Conservation (phyloP, 495 filamentous ascomycete genomes). For the Bathelium albidoporum region DNA sequence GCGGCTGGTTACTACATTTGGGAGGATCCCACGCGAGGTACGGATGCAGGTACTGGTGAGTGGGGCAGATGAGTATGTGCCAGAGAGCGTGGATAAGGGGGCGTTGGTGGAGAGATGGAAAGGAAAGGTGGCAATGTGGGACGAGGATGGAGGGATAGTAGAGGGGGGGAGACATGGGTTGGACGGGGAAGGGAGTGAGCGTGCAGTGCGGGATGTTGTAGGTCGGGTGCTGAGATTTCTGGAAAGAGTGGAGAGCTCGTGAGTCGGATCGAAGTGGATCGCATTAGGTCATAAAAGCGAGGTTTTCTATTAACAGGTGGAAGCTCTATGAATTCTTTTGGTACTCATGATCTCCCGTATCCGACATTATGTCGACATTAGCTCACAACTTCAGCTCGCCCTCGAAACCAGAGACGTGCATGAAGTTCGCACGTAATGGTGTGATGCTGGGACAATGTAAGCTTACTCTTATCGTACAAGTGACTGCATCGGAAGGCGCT, state of each 20-base stretch:
- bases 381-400: slow-evolving; percentile 80
- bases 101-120: slow-evolving; percentile 56
- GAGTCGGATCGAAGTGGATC: background rate
- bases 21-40: slow-evolving; percentile 42
- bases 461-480: background rate
- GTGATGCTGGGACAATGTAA: slow-evolving; percentile 57
- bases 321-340: background rate
- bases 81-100: slow-evolving; percentile 50
- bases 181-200: slow-evolving; percentile 31
- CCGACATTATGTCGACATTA: background rate
- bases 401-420: slow-evolving; percentile 54
- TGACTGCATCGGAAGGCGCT: too few relatives aligned
- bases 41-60: slow-evolving; percentile 58
- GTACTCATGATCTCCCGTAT: background rate
- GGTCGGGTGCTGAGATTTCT: slow-evolving; percentile 49
- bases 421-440: slow-evolving; percentile 84
- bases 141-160: slow-evolving; percentile 46
- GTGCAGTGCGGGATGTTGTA: slow-evolving; percentile 42
- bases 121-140: slow-evolving; percentile 40
- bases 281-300: background rate
- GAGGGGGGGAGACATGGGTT: slow-evolving; percentile 54
- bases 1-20: slow-evolving; percentile 36
- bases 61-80: slow-evolving; percentile 62
- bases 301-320: background rate
- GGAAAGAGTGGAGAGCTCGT: slow-evolving; percentile 28